A percentile compares a stretch with the other conserved stretches of the same genome.
These are phyloP conservation scores for Fusarium dimerum DNA, from an alignment of 2,329 filamentous ascomycete species.

Conservation along the genomic window DNA sequence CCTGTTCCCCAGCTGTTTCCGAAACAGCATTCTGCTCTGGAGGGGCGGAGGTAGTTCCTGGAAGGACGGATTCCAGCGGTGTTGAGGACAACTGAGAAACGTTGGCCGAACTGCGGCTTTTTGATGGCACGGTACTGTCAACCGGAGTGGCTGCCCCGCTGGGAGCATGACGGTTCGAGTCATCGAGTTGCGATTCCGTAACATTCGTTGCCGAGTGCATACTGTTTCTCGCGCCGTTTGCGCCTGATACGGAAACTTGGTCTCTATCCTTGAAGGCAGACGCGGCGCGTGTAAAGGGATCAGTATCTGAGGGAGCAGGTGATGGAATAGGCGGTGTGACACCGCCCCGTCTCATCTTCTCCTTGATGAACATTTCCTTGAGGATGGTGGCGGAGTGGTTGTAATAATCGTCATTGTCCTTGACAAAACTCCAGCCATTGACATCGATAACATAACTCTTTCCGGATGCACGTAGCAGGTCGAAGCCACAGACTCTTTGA, in stretches of 20 bases:
- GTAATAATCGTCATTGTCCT: slow-evolving; percentile 98
- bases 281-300: slow-evolving; percentile 39
- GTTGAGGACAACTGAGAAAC: slow-evolving; percentile 39
- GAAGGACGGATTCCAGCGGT: slow-evolving; percentile 31
- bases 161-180: slow-evolving; percentile 21
- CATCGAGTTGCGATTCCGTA: slow-evolving; percentile 28
- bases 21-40: slow-evolving; percentile 34
- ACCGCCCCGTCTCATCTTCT: slow-evolving; percentile 67
- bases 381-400: slow-evolving; percentile 86
- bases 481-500: slow-evolving; percentile 93
- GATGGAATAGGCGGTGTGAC: slow-evolving; percentile 57
- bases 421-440: slow-evolving; percentile 99
- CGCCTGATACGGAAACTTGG: slow-evolving; percentile 16
- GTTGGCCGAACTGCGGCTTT: slow-evolving; percentile 37
- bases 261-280: slow-evolving; percentile 44
- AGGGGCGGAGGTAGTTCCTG: slow-evolving; percentile 34
- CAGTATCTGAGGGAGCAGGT: slow-evolving; percentile 46
- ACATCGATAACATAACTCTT: slow-evolving; percentile 98
- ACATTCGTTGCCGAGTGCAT: slow-evolving; percentile 20
- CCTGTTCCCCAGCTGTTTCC: slow-evolving; percentile 30
- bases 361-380: slow-evolving; percentile 82
- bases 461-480: slow-evolving; percentile 82
- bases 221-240: slow-evolving; percentile 31
- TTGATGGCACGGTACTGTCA: slow-evolving; percentile 34
- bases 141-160: slow-evolving; percentile 35